Evolutionary conservation across 768 basidiomycete genomes (phyloP), one percentile per base, ranked within the genome.

Genomic region (Amanita subjunquillea): DNA sequence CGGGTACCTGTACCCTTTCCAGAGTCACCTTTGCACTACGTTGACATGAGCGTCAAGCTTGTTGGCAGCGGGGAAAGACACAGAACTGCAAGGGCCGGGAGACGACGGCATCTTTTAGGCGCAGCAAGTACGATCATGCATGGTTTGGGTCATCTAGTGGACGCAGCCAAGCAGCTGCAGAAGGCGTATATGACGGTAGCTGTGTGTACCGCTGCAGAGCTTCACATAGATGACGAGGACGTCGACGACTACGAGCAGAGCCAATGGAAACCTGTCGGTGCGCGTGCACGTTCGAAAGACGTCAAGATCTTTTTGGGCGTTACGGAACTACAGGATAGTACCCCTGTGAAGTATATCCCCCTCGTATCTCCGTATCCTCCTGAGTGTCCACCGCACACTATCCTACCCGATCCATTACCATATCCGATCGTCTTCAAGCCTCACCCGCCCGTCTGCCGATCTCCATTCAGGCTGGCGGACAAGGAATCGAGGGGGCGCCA

Each of bases 131-230:
- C 23, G 17, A 32, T 51, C 13, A 29, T 40, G 12, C 13, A 42
- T 30, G 40, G 50, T 41, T 43, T 51, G 29, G 41, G 50, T 20
- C 50, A 51, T 22, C 34, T 51, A 3, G 8, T 82, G 39, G 75
- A 73, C 59, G 66, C 77, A 0, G 83, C 80, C 6, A 73, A 72
- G 54, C 74, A 74, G 9, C 68, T 85, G 58, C 82, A 85, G 62
- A 69, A 67, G 17, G 78, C 75, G 34, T 84, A 82, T 57, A 72
- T 83, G 54, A 65, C 69, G 42, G 76, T 78, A 30, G 73, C 80
- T 4, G 64, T 77, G 61, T 78, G 77, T 62, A 63, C 72, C 27
- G 70, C 72, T 13, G 54, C 61, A 15, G 56, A 59, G 23, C 58
- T 65, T 17, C 51, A 68, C 57, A 61, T 60, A 59, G 61, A 41